phyloP scores from a whole-genome alignment of 2,329 filamentous ascomycete species.

The Cercospora zeae-maydis region DNA sequence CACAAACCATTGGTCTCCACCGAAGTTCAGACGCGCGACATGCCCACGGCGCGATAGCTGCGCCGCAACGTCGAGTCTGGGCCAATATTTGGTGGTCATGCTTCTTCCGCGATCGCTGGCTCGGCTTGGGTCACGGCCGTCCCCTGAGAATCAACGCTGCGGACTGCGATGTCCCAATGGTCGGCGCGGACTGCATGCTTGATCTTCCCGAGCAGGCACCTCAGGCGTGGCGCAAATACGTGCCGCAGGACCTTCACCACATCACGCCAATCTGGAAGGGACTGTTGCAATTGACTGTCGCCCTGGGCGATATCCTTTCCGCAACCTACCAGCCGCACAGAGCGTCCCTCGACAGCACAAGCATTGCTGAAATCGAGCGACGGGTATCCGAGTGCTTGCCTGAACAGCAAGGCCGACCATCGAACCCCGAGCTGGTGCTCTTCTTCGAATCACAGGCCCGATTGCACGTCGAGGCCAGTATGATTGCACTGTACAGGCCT shows the following conservation, averaged over 20 bases:
- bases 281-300: constrained; percentile 12
- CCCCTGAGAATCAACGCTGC: constrained; percentile 16
- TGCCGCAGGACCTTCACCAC: constrained; percentile 9
- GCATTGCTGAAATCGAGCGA: constrained; percentile 9
- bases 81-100: constrained; percentile 20
- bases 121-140: constrained; percentile 14
- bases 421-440: constrained; percentile 4
- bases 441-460: constrained; percentile 11
- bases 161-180: constrained; percentile 18
- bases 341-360: neutral
- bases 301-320: constrained; percentile 10
- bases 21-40: constrained; percentile 9
- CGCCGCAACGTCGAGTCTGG: constrained; percentile 6
- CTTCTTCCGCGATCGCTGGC: constrained; percentile 19
- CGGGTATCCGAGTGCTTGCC: constrained; percentile 8
- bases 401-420: constrained; percentile 5
- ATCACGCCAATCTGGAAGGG: constrained; percentile 14
- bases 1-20: constrained; percentile 18
- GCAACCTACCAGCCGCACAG: constrained; percentile 12
- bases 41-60: neutral
- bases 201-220: constrained; percentile 13
- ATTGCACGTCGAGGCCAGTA: constrained; percentile 10
- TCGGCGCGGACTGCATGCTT: constrained; percentile 9
- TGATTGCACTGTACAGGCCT: constrained; percentile 13
- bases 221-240: constrained; percentile 8